Evolutionary conservation across 352 stramenopile species (phyloP), one percentile per base, ranked within the genome.

Genomic region (Saprolegnia parasitica): DNA sequence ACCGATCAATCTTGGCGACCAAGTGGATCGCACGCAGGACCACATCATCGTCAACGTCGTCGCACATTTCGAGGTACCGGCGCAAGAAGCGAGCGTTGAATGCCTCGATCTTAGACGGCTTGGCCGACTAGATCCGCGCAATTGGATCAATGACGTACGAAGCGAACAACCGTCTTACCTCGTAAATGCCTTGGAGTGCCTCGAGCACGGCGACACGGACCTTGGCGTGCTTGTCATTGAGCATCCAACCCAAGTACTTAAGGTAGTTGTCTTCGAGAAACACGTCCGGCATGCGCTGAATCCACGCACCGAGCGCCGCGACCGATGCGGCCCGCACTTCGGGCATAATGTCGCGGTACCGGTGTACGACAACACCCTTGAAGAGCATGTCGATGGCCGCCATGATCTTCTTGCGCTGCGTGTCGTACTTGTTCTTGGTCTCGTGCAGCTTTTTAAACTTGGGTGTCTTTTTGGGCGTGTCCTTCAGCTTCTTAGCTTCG

Each of bases 211-310:
- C 80, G 20, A 89, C 62, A 16, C 96, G 91, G 40, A 98, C 96
- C 15, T 67, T 45, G 0, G 79, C 77, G 54, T 87, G 78, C 73
- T 97, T 97, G 79, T 98, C 93, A 67, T 89, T 95, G 50, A 98
- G 68, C 71, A 98, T 89, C 95, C 95, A 98, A 5, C 92, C 95
- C 60, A 98, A 84, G 75, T 98, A 98, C 75, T 98, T 98, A 60
- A 98, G 74, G 68, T 96, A 97, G 67, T 95, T 97, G 71, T 97
- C 88, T 56, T 92, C 92, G 39, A 98, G 74, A 63, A 97, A 98
- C 0, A 97, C 78, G 40, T 96, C 88, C 0, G 94, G 91, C 21
- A 97, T 67, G 16, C 87, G 78, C 13, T 85, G 76, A 37, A 90
- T 92, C 85, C 95, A 97, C 47, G 86, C 73, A 0, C 84, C 85